These are phyloP conservation scores for Aspergillus biplanus DNA, from an alignment of 495 filamentous ascomycete genomes.

Conservation along the genomic window DNA sequence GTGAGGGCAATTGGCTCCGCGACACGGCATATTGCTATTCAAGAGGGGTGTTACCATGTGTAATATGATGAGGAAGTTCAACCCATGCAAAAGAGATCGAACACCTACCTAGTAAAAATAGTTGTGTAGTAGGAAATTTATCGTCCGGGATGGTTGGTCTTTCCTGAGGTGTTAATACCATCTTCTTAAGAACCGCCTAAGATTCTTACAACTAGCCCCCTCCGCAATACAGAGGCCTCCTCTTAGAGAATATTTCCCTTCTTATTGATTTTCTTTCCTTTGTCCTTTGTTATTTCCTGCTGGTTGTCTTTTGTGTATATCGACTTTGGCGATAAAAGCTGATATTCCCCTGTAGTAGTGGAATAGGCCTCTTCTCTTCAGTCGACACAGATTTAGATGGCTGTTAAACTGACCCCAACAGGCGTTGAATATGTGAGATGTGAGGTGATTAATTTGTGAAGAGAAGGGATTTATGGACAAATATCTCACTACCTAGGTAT, in stretches of 20 bases:
- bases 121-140: conserved; percentile 73
- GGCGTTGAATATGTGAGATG: too few species aligned
- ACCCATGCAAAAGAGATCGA: conserved; percentile 18
- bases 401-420: too few species aligned
- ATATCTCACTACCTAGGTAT: too few species aligned
- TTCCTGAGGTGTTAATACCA: conserved; percentile 56
- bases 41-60: conserved; percentile 3
- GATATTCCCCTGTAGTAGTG: too few species aligned
- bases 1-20: conserved; percentile 89
- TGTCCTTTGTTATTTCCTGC: too few species aligned
- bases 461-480: too few species aligned
- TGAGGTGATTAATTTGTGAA: too few species aligned
- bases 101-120: conserved; percentile 49
- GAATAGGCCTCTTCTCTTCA: too few species aligned
- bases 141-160: conserved; percentile 46
- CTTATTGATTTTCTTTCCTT: too few species aligned
- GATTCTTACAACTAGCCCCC: conserved; percentile 52
- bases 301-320: too few species aligned
- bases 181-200: conserved; percentile 47
- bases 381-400: too few species aligned
- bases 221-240: conserved; percentile 27
- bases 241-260: neutral
- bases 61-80: conserved; percentile 61
- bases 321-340: too few species aligned
- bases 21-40: conserved; percentile 70